Conservation (phyloP, 495 filamentous ascomycete genomes). For the Podospora appendiculata region DNA sequence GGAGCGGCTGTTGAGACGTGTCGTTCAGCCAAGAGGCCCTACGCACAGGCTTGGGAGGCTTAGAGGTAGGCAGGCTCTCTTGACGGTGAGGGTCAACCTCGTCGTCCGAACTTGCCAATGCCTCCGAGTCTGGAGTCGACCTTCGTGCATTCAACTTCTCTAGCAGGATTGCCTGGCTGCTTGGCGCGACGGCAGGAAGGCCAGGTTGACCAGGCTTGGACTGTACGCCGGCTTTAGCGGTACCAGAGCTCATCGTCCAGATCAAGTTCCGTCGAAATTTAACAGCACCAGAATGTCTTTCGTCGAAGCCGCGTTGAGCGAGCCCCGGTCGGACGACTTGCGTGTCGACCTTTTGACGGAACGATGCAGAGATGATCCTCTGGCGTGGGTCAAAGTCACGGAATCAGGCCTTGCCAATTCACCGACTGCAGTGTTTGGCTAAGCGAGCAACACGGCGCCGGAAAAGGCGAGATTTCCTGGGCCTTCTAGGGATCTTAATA, state of each 20-base stretch:
- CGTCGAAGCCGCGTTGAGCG: too few species aligned
- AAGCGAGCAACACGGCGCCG: too few species aligned
- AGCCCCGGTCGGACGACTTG: too few species aligned
- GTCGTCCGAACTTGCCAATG: conserved; percentile 86
- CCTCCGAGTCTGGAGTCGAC: conserved; percentile 89
- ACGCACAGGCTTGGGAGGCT: conserved; percentile 44
- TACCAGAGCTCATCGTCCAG: conserved; percentile 38
- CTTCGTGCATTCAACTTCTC: conserved; percentile 66
- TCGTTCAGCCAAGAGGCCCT: conserved; percentile 57
- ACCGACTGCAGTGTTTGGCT: too few species aligned
- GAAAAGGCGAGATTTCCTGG: too few species aligned
- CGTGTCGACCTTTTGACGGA: too few species aligned
- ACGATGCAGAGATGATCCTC: too few species aligned
- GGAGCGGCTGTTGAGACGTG: conserved; percentile 37
- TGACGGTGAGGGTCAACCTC: conserved; percentile 57
- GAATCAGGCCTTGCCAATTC: too few species aligned
- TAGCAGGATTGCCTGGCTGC: conserved; percentile 53
- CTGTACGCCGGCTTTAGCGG: conserved; percentile 30
- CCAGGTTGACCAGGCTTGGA: conserved; percentile 33
- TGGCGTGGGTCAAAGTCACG: too few species aligned
- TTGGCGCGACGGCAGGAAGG: conserved; percentile 30
- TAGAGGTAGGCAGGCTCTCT: conserved; percentile 35
- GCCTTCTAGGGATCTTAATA: too few species aligned
- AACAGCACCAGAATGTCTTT: too few species aligned
- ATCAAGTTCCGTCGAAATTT: not conserved